Evolutionary conservation across 2,329 filamentous ascomycete genomes (phyloP).

Genomic region (Falciphora oryzae): DNA sequence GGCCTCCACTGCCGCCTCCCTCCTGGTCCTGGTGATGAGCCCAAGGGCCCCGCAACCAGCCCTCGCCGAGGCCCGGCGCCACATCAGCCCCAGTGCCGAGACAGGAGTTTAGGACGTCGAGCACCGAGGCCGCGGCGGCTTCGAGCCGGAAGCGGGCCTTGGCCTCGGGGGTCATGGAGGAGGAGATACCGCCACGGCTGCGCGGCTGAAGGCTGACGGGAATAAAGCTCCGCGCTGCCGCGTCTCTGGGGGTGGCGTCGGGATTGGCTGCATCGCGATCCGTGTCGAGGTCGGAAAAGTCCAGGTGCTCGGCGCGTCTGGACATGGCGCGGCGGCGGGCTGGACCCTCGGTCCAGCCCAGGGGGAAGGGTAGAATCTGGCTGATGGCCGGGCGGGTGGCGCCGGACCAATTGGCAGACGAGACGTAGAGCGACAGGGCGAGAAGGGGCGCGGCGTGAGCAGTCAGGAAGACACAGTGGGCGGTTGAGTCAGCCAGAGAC

Average conservation of each 20-base stretch:
- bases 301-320: slow-evolving; percentile 62
- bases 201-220: slow-evolving; percentile 39
- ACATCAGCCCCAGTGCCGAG: not conserved
- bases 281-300: slow-evolving; percentile 62
- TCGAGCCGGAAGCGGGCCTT: slow-evolving; percentile 67
- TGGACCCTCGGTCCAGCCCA: slow-evolving; percentile 81
- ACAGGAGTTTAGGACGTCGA: slow-evolving; percentile 53
- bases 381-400: slow-evolving; percentile 77
- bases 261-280: slow-evolving; percentile 26
- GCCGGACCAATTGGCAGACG: slow-evolving; percentile 77
- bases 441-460: slow-evolving; percentile 71
- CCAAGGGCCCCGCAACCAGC: slow-evolving; percentile 20
- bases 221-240: slow-evolving; percentile 23
- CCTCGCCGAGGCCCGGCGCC: slow-evolving; percentile 1
- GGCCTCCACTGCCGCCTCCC: slow-evolving; percentile 34
- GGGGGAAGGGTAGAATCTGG: slow-evolving; percentile 72
- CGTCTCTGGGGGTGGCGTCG: not conserved
- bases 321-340: slow-evolving; percentile 65
- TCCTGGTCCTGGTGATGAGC: slow-evolving; percentile 6
- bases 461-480: slow-evolving; percentile 63
- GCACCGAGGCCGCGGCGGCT: slow-evolving; percentile 62
- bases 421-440: slow-evolving; percentile 84
- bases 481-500: slow-evolving; percentile 29
- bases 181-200: slow-evolving; percentile 44
- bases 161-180: slow-evolving; percentile 63